A percentile compares a stretch with the other conserved stretches of the same genome.
Conservation (phyloP, 192 early-diverging fungal genomes). For the Umbelopsis sp. region DNA sequence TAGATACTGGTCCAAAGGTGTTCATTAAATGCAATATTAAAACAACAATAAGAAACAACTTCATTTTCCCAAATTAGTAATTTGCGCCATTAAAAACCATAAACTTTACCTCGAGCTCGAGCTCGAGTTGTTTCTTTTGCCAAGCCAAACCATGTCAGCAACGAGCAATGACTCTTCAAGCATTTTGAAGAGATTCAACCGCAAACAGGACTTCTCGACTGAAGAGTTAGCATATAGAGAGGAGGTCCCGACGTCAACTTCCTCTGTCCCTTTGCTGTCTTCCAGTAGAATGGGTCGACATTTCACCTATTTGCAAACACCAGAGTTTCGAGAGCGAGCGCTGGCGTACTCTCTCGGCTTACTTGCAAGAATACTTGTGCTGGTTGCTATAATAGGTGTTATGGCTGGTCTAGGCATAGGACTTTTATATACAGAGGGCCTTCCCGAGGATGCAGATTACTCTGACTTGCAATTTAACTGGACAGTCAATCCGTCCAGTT, state of each 20-base stretch:
- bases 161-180: constrained; percentile 5
- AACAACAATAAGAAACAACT: too few species aligned
- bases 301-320: not conserved
- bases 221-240: not conserved
- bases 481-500: constrained; percentile 50
- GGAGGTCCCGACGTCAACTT: not conserved
- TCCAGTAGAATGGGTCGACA: not conserved
- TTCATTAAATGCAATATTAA: too few species aligned
- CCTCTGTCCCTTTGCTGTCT: not conserved
- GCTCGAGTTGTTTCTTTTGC: not conserved
- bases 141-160: constrained; percentile 11
- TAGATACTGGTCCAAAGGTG: not conserved
- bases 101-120: too few species aligned
- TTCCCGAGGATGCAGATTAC: constrained; percentile 41
- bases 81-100: too few species aligned
- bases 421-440: constrained; percentile 26
- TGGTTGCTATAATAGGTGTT: constrained; percentile 30
- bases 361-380: not conserved
- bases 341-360: constrained; percentile 12
- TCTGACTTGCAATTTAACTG: constrained; percentile 47
- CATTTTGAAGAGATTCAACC: not conserved
- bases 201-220: not conserved
- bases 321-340: constrained; percentile 7
- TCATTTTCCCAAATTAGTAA: too few species aligned
- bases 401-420: constrained; percentile 33